Conservation (phyloP, 257 asterid species). For the Echium plantagineum region DNA sequence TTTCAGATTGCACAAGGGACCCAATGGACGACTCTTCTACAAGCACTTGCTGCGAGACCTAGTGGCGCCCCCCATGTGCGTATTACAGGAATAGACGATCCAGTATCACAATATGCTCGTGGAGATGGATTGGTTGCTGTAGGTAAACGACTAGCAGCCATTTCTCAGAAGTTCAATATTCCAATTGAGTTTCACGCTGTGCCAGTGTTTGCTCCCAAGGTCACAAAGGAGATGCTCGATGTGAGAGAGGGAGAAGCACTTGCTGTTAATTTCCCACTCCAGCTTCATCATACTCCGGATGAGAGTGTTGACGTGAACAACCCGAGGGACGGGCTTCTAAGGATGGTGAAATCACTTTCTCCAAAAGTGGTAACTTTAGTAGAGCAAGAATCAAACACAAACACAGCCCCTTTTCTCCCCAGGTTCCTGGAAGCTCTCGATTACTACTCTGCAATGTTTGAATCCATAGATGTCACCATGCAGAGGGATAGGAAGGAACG, state of each 20-base stretch:
- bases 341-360: conserved; percentile 59
- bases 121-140: conserved; percentile 59
- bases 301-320: conserved; percentile 82
- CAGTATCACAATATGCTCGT: conserved; percentile 66
- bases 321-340: conserved; percentile 72
- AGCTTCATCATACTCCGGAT: conserved; percentile 87
- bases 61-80: conserved; percentile 85
- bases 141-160: conserved; percentile 38
- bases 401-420: conserved; percentile 66
- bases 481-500: conserved; percentile 70
- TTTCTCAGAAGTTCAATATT: conserved; percentile 61
- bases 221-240: conserved; percentile 55
- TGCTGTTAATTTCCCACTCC: conserved; percentile 76
- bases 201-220: conserved; percentile 62
- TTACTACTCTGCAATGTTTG: conserved; percentile 72
- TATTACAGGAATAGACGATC: conserved; percentile 88
- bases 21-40: conserved; percentile 85
- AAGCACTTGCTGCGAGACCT: conserved; percentile 87
- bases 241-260: conserved; percentile 70
- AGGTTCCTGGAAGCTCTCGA: conserved; percentile 64
- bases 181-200: conserved; percentile 68
- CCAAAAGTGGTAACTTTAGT: conserved; percentile 77
- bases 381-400: conserved; percentile 90
- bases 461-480: conserved; percentile 68
- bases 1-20: conserved; percentile 92